Conservation (phyloP, 352 stramenopile genomes). For the Heterotrichella gracilis region DNA sequence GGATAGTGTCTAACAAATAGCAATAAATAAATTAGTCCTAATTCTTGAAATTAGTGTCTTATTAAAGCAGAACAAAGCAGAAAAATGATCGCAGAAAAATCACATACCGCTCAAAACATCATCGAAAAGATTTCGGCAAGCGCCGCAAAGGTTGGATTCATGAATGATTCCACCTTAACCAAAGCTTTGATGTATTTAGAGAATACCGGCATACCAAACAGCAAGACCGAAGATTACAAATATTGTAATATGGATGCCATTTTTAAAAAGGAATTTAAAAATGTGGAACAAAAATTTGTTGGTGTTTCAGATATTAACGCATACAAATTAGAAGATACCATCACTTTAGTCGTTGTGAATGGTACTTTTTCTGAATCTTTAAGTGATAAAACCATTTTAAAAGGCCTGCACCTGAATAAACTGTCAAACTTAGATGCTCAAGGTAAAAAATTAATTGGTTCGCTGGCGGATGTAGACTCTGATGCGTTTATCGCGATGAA, state of each 20-base stretch:
- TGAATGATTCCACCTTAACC: background rate
- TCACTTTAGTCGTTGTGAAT: background rate
- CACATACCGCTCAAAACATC: background rate
- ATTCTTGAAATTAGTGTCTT: too few species aligned
- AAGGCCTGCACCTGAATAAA: background rate
- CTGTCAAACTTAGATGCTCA: background rate
- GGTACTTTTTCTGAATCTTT: background rate
- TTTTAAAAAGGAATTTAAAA: constrained; percentile 10
- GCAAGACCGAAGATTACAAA: constrained; percentile 9
- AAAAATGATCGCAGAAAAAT: constrained; percentile 10
- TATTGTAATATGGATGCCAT: background rate
- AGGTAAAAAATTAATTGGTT: background rate
- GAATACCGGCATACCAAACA: background rate
- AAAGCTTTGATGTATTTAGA: background rate
- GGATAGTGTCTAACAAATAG: too few species aligned
- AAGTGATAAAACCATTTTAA: background rate
- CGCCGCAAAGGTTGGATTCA: background rate
- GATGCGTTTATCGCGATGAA: background rate
- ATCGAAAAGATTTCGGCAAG: background rate
- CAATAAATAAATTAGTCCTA: too few species aligned
- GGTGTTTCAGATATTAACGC: background rate
- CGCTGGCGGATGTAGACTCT: background rate
- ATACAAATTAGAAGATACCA: constrained; percentile 4
- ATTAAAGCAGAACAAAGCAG: too few species aligned
- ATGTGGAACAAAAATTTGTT: background rate